These are phyloP conservation scores for Raddia distichophylla DNA, from an alignment of 176 grass and related monocot genomes.

Conservation along the genomic window DNA sequence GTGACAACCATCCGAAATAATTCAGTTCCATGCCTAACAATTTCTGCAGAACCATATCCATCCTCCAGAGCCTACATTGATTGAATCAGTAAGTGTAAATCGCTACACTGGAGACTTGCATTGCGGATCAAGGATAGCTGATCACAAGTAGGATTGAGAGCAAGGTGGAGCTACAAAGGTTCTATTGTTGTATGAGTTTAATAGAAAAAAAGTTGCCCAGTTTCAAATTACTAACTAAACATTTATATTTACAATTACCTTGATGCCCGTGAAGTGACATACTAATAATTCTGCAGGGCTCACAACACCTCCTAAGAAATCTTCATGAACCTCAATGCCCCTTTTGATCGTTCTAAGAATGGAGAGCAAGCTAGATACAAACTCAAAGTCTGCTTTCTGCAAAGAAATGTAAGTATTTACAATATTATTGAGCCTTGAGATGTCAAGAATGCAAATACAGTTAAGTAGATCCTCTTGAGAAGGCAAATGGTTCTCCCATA, in stretches of 20 bases:
- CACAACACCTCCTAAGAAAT: slow-evolving; percentile 55
- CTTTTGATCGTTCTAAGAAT: slow-evolving; percentile 68
- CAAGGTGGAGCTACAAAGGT: background rate
- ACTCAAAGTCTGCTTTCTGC: slow-evolving; percentile 84
- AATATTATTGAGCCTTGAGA: slow-evolving; percentile 12
- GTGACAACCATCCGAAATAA: slow-evolving; percentile 61
- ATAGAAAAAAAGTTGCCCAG: slow-evolving; percentile 1
- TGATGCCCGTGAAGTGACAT: slow-evolving; percentile 79
- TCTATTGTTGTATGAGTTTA: background rate
- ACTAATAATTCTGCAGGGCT: slow-evolving; percentile 70
- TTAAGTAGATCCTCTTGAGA: background rate
- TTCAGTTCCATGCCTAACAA: slow-evolving; percentile 69
- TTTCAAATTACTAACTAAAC: slow-evolving; percentile 27
- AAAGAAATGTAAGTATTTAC: slow-evolving; percentile 32
- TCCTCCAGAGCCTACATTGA: slow-evolving; percentile 63
- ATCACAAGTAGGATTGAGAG: background rate
- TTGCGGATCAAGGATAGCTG: background rate
- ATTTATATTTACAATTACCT: slow-evolving; percentile 56
- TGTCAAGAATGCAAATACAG: slow-evolving; percentile 14
- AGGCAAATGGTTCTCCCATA: background rate
- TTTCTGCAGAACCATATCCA: slow-evolving; percentile 65
- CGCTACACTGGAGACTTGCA: background rate
- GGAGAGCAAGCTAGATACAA: slow-evolving; percentile 71
- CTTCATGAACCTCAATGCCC: slow-evolving; percentile 72
- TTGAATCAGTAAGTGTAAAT: slow-evolving; percentile 1